A percentile compares a stretch with the other conserved stretches of the same genome.
These are phyloP conservation scores for Suaeda aralocaspica DNA, from an alignment of 148 eudicot genomes.

Conservation along the genomic window DNA sequence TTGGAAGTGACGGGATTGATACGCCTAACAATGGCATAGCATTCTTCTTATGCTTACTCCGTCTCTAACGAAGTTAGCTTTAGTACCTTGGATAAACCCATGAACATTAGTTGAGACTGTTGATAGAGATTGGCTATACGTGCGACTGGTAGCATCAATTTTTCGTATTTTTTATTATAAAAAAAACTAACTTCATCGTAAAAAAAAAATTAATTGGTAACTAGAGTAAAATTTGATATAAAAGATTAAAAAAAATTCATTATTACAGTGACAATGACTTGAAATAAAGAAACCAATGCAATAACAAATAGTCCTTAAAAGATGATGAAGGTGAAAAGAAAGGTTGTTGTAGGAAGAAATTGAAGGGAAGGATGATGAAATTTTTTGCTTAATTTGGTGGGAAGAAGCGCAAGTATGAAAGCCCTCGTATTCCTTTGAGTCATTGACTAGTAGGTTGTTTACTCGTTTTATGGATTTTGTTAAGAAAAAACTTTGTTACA, in stretches of 20 bases:
- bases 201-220: neutral
- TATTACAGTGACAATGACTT: neutral
- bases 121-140: no score
- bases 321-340: neutral
- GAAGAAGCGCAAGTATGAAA: conserved; percentile 6
- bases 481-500: no score
- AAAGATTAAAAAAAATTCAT: neutral
- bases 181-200: no score
- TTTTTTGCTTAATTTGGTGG: conserved; percentile 11
- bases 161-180: no score
- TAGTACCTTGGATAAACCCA: no score
- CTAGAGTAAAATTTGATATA: neutral
- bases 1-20: neutral
- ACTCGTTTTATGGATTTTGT: no score
- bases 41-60: neutral
- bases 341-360: neutral
- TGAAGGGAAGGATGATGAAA: conserved; percentile 1
- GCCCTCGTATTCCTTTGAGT: neutral
- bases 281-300: neutral
- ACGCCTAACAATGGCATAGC: no score
- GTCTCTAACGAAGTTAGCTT: no score
- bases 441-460: no score
- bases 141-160: no score
- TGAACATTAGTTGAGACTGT: no score
- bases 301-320: neutral